Evolutionary conservation across 805 yeast species (phyloP).

Genomic region (Nematodospora valgi): DNA sequence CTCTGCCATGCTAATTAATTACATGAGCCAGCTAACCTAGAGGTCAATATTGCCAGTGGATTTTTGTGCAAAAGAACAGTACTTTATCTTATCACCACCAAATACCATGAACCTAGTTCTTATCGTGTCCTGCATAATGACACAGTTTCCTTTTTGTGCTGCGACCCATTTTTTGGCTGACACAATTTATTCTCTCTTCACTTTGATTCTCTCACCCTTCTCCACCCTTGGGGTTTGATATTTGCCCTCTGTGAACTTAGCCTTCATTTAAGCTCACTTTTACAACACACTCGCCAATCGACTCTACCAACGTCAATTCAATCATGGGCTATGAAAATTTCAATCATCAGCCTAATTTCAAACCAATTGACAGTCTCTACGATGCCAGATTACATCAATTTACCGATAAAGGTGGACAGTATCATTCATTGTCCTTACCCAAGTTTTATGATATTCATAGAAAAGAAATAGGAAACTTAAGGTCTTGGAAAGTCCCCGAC

Average conservation of each 20-base stretch:
- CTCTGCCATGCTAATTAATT: no score
- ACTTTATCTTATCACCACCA: no score
- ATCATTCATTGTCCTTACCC: slow-evolving; percentile 68
- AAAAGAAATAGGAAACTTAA: slow-evolving; percentile 46
- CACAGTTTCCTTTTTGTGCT: no score
- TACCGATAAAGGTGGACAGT: slow-evolving; percentile 71
- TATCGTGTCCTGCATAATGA: no score
- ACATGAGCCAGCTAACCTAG: no score
- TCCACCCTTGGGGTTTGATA: no score
- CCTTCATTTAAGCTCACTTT: neutral
- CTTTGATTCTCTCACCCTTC: neutral
- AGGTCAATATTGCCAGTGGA: no score
- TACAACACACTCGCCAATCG: neutral
- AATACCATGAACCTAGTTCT: no score
- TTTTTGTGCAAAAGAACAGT: no score
- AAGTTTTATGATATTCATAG: slow-evolving; percentile 69
- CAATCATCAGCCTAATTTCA: slow-evolving; percentile 57
- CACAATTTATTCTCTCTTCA: no score
- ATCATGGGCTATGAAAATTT: slow-evolving; percentile 17
- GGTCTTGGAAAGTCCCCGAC: slow-evolving; percentile 73
- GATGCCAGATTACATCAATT: slow-evolving; percentile 74
- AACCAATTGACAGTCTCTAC: slow-evolving; percentile 73
- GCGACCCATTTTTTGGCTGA: no score
- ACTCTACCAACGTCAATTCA: no score
- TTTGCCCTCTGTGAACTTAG: neutral